phyloP scores from a whole-genome alignment of 1,284 basidiomycete species.

The Mycosarcoma mackinlayi region DNA sequence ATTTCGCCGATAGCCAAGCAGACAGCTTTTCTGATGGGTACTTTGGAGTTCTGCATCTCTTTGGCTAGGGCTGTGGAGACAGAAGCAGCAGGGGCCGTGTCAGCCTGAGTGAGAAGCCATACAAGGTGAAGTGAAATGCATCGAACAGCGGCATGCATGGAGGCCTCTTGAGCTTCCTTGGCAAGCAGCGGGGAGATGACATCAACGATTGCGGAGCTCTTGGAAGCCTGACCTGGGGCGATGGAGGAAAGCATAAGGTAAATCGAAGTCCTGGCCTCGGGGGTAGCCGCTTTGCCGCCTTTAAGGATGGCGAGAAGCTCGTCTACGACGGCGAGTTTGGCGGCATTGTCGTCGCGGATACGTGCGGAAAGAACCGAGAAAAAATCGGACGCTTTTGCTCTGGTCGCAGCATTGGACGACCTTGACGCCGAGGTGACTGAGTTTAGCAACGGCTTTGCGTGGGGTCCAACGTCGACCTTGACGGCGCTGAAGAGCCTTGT shows the following conservation, averaged over 20 bases:
- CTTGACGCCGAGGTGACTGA: constrained; percentile 52
- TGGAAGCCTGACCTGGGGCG: constrained; percentile 19
- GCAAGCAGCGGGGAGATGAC: constrained; percentile 45
- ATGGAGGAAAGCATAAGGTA: constrained; percentile 54
- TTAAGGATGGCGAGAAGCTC: constrained; percentile 56
- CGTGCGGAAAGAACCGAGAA: constrained; percentile 36
- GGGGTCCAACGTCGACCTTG: constrained; percentile 37
- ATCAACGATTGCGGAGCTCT: constrained; percentile 41
- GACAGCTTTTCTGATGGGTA: constrained; percentile 54
- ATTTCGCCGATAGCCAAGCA: constrained; percentile 50
- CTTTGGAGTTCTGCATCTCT: constrained; percentile 58
- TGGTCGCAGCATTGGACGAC: constrained; percentile 53
- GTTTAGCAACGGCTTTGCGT: constrained; percentile 45
- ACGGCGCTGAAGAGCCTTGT: constrained; percentile 40
- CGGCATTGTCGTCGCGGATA: constrained; percentile 29
- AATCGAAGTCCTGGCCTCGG: constrained; percentile 54
- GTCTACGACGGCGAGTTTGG: constrained; percentile 31
- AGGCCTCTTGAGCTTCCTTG: constrained; percentile 59
- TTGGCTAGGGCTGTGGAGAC: constrained; percentile 47
- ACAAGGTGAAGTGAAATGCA: constrained; percentile 46
- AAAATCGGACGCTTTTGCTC: constrained; percentile 40
- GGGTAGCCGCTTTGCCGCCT: constrained; percentile 49
- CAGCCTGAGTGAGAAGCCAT: constrained; percentile 33
- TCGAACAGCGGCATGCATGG: constrained; percentile 49
- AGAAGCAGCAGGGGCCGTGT: constrained; percentile 21